These are phyloP conservation scores for Paragyromitra xinjiangensis DNA, from an alignment of 495 filamentous ascomycete species.

Conservation along the genomic window DNA sequence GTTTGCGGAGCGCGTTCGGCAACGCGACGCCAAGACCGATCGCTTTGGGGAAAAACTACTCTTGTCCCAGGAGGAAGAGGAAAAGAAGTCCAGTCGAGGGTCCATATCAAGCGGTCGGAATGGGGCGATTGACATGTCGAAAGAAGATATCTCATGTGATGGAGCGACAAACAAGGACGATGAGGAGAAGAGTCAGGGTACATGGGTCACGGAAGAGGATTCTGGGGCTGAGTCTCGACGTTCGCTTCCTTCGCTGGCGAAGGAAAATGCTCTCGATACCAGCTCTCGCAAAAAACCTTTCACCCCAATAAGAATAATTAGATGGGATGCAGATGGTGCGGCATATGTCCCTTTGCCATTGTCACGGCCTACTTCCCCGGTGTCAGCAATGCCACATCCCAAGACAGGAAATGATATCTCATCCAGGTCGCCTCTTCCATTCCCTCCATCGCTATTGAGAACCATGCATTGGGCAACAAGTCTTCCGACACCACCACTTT, in stretches of 20 bases:
- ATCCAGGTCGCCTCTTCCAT: slow-evolving; percentile 41
- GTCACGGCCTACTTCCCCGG: slow-evolving; percentile 38
- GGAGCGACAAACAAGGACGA: slow-evolving; percentile 12
- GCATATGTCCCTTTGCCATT: slow-evolving; percentile 38
- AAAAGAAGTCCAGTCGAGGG: background rate
- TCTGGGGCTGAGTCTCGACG: slow-evolving; percentile 22
- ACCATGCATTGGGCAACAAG: slow-evolving; percentile 48
- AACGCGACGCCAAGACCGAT: slow-evolving; percentile 18
- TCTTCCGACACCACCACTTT: slow-evolving; percentile 45
- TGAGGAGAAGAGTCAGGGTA: slow-evolving; percentile 23
- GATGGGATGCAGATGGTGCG: slow-evolving; percentile 34
- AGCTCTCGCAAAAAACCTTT: slow-evolving; percentile 7
- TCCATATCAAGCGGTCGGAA: background rate
- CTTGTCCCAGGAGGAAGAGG: background rate
- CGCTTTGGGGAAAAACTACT: slow-evolving; percentile 33
- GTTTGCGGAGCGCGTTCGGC: slow-evolving; percentile 16
- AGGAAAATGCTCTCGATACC: background rate
- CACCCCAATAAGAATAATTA: slow-evolving; percentile 22
- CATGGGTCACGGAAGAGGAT: slow-evolving; percentile 36
- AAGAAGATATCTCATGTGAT: background rate
- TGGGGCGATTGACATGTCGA: background rate
- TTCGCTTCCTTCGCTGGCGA: slow-evolving; percentile 28
- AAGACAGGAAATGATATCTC: slow-evolving; percentile 21
- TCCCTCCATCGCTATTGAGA: slow-evolving; percentile 35
- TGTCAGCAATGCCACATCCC: slow-evolving; percentile 20